Evolutionary conservation across 345 rosid species (phyloP).

Genomic region (Populus simonii): DNA sequence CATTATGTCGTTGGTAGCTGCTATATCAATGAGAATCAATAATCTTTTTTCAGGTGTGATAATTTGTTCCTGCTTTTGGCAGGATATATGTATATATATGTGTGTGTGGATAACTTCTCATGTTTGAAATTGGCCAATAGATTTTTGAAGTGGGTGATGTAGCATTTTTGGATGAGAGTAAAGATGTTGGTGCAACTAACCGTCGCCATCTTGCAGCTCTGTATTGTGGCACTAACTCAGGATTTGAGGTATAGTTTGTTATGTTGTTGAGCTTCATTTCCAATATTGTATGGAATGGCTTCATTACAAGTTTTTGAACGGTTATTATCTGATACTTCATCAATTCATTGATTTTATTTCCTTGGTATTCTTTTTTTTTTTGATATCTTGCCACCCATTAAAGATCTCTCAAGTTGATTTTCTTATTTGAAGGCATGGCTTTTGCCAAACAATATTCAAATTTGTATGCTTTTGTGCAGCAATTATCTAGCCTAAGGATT

Average conservation of each 20-base stretch:
- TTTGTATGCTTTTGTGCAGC: background rate
- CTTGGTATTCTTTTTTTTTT: background rate
- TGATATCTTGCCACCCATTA: background rate
- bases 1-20: background rate
- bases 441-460: background rate
- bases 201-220: conserved; percentile 68
- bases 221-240: conserved; percentile 86
- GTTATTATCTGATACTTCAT: no score
- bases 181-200: conserved; percentile 82
- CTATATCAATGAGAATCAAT: background rate
- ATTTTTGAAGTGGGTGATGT: conserved; percentile 85
- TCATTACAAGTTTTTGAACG: background rate
- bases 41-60: background rate
- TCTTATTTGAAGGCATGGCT: background rate
- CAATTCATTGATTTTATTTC: background rate
- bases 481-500: background rate
- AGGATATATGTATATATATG: background rate
- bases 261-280: background rate
- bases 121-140: conserved; percentile 35
- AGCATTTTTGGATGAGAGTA: conserved; percentile 52
- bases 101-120: conserved; percentile 2
- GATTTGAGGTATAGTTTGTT: conserved; percentile 71
- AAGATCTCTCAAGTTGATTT: background rate
- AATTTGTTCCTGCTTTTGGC: background rate
- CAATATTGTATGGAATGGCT: background rate